Base-by-base conservation (phyloP, 305 asterid species). In the Rubia balearica region DNA sequence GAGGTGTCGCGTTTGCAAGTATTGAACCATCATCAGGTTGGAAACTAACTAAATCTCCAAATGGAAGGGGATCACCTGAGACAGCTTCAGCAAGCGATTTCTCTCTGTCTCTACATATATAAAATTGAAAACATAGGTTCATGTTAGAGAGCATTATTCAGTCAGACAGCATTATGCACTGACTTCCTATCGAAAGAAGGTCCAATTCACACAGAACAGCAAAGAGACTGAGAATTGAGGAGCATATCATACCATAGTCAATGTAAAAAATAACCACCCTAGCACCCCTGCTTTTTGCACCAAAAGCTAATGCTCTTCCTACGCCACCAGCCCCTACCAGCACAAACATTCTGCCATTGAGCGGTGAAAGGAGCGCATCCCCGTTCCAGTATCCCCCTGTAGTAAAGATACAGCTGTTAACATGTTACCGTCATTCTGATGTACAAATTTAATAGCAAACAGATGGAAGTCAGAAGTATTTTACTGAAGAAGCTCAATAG, bases 281-380 rank as follows among this genome's bases (percentile, higher is more conserved):
- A 10, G 92, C 90, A 60, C 88, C 90, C 84, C 89, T 78, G 69
- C 65, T 83, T 73, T 82, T 82, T 38, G 95, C 92, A 42, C 95
- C 92, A 56, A 88, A 82, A 21, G 89, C 90, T 56, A 88, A 83
- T 2, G 95, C 92, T 84, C 95, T 82, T 78, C 95, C 95, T 22
- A 92, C 95, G 62, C 95, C 95, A 38, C 95, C 95, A 51, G 90
- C 89, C 59, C 95, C 95, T 72, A 82, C 90, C n/a, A 88, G 75
- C 65, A 88, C 83, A 66, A 88, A 85, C 78, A 81, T 70, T 78
- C 76, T 88, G 51, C 85, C 87, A 38, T 78, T 41, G 53, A 69
- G 79, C 22, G 80, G 76, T 38, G 83, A 82, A 60, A 73, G 62
- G 40, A 74, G 43, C 19, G 75, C 76, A 48, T 82, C 81, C 61